phyloP scores from a whole-genome alignment of 371 early-diverging fungal species.

The Cokeromyces recurvatus region DNA sequence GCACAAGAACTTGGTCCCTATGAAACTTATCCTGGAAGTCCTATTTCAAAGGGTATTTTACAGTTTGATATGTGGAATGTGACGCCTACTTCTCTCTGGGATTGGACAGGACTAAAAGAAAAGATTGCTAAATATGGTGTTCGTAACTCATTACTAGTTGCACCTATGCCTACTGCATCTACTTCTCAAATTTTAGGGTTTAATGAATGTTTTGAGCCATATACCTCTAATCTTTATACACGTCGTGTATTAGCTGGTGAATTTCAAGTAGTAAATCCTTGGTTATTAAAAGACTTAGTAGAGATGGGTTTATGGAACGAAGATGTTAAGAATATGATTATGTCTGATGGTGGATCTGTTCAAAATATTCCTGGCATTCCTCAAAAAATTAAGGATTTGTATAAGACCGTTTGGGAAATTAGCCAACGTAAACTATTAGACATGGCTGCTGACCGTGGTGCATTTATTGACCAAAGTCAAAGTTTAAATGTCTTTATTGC shows the following conservation, averaged over 20 bases:
- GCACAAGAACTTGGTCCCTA: conserved; percentile 84
- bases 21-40: conserved; percentile 87
- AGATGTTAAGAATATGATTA: conserved; percentile 92
- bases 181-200: conserved; percentile 98
- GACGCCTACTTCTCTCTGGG: conserved; percentile 73
- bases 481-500: conserved; percentile 96
- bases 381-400: conserved; percentile 81
- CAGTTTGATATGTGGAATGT: conserved; percentile 96
- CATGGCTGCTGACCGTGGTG: conserved; percentile 89
- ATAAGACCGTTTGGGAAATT: conserved; percentile 99
- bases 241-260: conserved; percentile 98
- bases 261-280: conserved; percentile 98
- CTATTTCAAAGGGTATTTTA: conserved; percentile 87
- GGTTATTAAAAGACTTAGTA: conserved; percentile 92
- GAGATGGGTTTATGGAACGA: conserved; percentile 94
- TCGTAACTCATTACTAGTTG: conserved; percentile 93
- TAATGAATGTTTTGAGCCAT: conserved; percentile 99
- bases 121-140: conserved; percentile 85
- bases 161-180: conserved; percentile 99
- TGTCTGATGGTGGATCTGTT: conserved; percentile 92
- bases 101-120: conserved; percentile 87
- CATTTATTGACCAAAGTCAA: conserved; percentile 97
- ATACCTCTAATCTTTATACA: conserved; percentile 94
- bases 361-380: conserved; percentile 83
- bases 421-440: conserved; percentile 81